These are phyloP conservation scores for Vanrija humicola DNA, from an alignment of 1,284 basidiomycete species.

Conservation along the genomic window DNA sequence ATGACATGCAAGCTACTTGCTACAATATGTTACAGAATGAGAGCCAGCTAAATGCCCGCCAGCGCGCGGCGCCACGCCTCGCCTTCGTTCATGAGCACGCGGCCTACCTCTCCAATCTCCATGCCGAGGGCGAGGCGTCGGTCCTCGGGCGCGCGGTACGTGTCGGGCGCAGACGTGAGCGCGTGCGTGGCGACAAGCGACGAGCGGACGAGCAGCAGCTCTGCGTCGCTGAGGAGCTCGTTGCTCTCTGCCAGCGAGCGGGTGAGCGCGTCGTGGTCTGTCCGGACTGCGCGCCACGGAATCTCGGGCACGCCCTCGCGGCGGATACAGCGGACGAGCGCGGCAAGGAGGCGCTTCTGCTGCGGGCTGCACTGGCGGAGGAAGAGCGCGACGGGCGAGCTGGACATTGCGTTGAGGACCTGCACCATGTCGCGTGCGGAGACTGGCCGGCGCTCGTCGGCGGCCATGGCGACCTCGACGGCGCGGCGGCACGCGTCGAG, in stretches of 20 bases:
- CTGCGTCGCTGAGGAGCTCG: conserved; percentile 39
- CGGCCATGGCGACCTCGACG: conserved; percentile 65
- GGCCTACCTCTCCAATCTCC: conserved; percentile 49
- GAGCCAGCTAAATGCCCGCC: conserved; percentile 27
- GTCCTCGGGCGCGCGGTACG: conserved; percentile 35
- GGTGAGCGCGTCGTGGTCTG: conserved; percentile 44
- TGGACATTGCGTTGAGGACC: conserved; percentile 77
- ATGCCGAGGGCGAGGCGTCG: conserved; percentile 46
- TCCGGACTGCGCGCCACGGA: conserved; percentile 62
- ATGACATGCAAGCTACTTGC: no score
- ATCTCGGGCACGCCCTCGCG: conserved; percentile 84
- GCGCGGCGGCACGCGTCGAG: conserved; percentile 87
- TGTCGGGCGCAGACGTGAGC: conserved; percentile 35
- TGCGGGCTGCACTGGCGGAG: conserved; percentile 75
- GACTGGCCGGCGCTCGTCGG: conserved; percentile 52
- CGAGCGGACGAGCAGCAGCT: conserved; percentile 39
- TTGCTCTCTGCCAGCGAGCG: conserved; percentile 36
- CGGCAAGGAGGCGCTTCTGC: conserved; percentile 83
- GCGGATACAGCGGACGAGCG: conserved; percentile 75
- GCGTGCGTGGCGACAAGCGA: conserved; percentile 42
- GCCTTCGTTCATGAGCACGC: conserved; percentile 48
- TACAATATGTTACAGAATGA: not conserved
- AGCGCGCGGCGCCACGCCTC: conserved; percentile 46
- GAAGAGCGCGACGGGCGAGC: conserved; percentile 81
- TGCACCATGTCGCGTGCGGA: conserved; percentile 69